Percentiles rank a stretch among this genome's conserved stretches.
Conservation (phyloP, 192 early-diverging fungal genomes). For the Lunasporangiospora selenospora region DNA sequence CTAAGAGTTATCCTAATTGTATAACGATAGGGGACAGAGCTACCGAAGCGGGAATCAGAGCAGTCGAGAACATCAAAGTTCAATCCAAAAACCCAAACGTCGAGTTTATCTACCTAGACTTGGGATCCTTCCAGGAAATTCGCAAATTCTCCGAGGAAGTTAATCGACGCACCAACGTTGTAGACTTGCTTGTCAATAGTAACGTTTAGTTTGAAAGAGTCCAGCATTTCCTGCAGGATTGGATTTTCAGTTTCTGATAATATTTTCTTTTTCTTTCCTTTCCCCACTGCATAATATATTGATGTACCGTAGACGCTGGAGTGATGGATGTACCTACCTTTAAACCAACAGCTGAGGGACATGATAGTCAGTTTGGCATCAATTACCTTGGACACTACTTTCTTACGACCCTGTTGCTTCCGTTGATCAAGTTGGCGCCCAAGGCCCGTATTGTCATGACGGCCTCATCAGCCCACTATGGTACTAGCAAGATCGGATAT, state of each 20-base stretch:
- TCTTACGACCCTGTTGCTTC: conserved; percentile 21
- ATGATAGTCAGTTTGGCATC: conserved; percentile 45
- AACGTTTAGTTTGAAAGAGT: conserved; percentile 4
- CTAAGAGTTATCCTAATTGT: too few relatives aligned
- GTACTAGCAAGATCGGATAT: conserved; percentile 36
- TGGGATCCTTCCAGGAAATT: conserved; percentile 32
- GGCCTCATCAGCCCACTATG: conserved; percentile 42
- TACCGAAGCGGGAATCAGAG: conserved; percentile 30
- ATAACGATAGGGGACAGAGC: conserved; percentile 41
- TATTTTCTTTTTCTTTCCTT: neutral
- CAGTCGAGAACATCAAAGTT: conserved; percentile 34
- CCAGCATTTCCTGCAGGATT: too few relatives aligned
- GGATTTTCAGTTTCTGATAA: too few relatives aligned
- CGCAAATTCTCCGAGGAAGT: conserved; percentile 16
- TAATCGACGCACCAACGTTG: neutral
- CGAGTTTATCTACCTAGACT: conserved; percentile 37
- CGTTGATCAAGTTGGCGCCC: conserved; percentile 21
- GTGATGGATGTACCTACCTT: conserved; percentile 41
- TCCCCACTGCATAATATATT: too few relatives aligned
- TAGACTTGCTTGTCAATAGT: conserved; percentile 44
- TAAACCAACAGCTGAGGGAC: conserved; percentile 33
- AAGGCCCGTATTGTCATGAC: conserved; percentile 44
- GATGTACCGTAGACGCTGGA: conserved; percentile 21
- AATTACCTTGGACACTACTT: conserved; percentile 36
- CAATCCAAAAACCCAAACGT: conserved; percentile 36